phyloP scores from a whole-genome alignment of 116 monocot genomes.

The Cymodocea nodosa region DNA sequence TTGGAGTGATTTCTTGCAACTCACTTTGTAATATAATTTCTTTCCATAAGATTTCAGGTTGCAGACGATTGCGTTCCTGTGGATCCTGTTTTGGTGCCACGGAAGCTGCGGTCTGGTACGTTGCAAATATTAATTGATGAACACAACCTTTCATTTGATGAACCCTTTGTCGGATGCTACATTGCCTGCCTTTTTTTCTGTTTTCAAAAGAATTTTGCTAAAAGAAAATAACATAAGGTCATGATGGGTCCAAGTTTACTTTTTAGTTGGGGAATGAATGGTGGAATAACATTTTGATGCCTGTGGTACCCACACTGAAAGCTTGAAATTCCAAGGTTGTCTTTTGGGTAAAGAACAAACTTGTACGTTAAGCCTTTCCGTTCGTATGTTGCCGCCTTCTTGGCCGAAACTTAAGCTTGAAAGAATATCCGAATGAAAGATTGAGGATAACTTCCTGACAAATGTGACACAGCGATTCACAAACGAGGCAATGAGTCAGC shows the following conservation, averaged over 20 bases:
- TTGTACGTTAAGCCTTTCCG: too few relatives aligned
- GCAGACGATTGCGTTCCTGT: slow-evolving; percentile 6
- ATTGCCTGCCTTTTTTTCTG: background rate
- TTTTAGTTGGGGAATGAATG: background rate
- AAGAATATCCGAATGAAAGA: too few relatives aligned
- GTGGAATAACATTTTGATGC: background rate
- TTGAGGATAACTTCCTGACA: background rate
- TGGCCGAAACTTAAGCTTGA: too few relatives aligned
- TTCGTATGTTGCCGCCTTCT: too few relatives aligned
- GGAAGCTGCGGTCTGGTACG: slow-evolving; percentile 27
- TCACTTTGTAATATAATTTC: background rate
- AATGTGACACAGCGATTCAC: slow-evolving; percentile 16
- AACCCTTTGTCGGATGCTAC: too few relatives aligned
- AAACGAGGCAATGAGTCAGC: slow-evolving; percentile 18
- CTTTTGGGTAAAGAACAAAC: too few relatives aligned
- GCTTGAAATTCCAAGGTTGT: background rate
- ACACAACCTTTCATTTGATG: too few relatives aligned
- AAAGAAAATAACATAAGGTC: background rate
- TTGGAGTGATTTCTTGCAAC: background rate
- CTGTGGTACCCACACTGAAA: background rate
- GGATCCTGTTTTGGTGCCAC: slow-evolving; percentile 23
- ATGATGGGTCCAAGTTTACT: background rate
- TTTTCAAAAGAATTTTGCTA: background rate
- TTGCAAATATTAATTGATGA: background rate
- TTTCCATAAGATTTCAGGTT: slow-evolving; percentile 11